phyloP scores from a whole-genome alignment of 2,329 filamentous ascomycete genomes.

The Talaromyces sp. region DNA sequence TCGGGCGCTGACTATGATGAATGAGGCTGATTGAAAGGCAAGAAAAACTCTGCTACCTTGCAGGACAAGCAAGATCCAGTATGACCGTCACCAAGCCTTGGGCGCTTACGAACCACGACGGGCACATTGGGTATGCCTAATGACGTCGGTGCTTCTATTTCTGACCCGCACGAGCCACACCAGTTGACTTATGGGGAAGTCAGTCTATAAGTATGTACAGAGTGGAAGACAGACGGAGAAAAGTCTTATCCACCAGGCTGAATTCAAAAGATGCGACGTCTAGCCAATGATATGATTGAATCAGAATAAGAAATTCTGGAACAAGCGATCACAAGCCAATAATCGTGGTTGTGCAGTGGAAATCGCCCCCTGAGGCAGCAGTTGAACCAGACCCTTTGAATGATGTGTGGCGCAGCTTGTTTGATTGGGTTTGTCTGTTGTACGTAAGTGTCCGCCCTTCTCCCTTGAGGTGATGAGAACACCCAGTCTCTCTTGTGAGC shows the following conservation, averaged over 20 bases:
- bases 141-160: constrained; percentile 32
- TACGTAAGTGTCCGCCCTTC: constrained; percentile 28
- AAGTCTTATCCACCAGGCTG: not conserved
- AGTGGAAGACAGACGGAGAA: not conserved
- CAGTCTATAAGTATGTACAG: not conserved
- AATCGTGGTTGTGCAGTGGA: not conserved
- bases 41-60: constrained; percentile 1
- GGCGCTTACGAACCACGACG: constrained; percentile 6
- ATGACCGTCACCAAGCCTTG: not conserved
- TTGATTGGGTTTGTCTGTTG: constrained; percentile 25
- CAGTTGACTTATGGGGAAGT: not conserved
- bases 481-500: constrained; percentile 10
- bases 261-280: not conserved
- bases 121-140: constrained; percentile 18
- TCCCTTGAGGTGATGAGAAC: constrained; percentile 14
- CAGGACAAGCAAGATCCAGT: not conserved
- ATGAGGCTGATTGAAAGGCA: not conserved
- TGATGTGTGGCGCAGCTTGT: constrained; percentile 27
- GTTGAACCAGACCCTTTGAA: constrained; percentile 4
- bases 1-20: not conserved
- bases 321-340: not conserved
- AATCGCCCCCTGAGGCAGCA: constrained; percentile 26
- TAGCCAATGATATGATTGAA: not conserved
- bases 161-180: constrained; percentile 25
- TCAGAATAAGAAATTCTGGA: too few species aligned